Percentiles rank a stretch among this genome's conserved stretches.
phyloP scores from a whole-genome alignment of 768 basidiomycete species.

The Phylloporus sp. region DNA sequence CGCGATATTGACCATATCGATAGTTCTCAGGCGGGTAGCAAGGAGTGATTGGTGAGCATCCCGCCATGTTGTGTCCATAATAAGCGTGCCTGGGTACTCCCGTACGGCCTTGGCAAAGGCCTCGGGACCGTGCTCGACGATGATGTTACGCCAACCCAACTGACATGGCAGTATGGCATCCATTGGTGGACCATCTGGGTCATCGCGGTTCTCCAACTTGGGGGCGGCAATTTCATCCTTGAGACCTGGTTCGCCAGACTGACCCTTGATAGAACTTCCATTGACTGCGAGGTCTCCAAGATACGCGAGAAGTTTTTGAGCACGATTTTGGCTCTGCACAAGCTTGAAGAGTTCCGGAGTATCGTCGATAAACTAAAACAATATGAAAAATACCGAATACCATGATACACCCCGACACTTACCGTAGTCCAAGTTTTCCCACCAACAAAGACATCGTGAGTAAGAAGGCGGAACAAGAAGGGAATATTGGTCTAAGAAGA shows the following conservation, averaged over 20 bases:
- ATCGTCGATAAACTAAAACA: slow-evolving; percentile 90
- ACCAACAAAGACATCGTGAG: slow-evolving; percentile 91
- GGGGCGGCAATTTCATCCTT: slow-evolving; percentile 85
- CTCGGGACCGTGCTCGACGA: slow-evolving; percentile 95
- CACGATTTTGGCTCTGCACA: slow-evolving; percentile 95
- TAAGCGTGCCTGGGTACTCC: slow-evolving; percentile 89
- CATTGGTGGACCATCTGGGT: slow-evolving; percentile 65
- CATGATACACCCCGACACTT: slow-evolving; percentile 19
- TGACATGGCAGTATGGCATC: slow-evolving; percentile 82
- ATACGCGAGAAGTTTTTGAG: slow-evolving; percentile 94
- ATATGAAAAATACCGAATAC: slow-evolving; percentile 7
- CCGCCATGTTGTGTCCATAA: slow-evolving; percentile 99
- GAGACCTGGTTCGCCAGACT: slow-evolving; percentile 90
- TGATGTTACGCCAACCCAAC: slow-evolving; percentile 96
- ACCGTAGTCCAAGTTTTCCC: slow-evolving; percentile 99
- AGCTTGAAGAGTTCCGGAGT: slow-evolving; percentile 99
- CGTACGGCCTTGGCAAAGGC: slow-evolving; percentile 98
- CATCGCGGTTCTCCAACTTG: slow-evolving; percentile 68
- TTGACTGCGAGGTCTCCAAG: slow-evolving; percentile 98
- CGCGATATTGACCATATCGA: slow-evolving; percentile 97
- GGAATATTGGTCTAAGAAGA: slow-evolving; percentile 87
- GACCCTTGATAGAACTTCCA: slow-evolving; percentile 96
- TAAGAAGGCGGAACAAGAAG: slow-evolving; percentile 96
- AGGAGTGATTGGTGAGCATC: slow-evolving; percentile 98
- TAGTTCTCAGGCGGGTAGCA: slow-evolving; percentile 91